Evolutionary conservation across 148 eudicot species (phyloP).

Genomic region (Dysphania ambrosioides): DNA sequence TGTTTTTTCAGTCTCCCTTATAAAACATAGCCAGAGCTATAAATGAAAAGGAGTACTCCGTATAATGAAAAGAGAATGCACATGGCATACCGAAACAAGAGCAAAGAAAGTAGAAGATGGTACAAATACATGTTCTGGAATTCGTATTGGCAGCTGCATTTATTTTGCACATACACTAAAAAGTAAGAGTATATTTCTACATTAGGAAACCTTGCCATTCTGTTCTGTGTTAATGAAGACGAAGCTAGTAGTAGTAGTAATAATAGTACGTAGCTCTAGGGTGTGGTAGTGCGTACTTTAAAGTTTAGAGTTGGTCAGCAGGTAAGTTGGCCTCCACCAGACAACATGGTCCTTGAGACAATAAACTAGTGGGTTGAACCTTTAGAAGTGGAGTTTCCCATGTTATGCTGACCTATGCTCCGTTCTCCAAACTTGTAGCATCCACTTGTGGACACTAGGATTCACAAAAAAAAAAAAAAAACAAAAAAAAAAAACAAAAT

Average conservation of each 20-base stretch:
- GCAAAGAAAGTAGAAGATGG: background rate
- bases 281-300: background rate
- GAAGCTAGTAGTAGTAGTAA: background rate
- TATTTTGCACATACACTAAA: conserved; percentile 21
- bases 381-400: conserved; percentile 15
- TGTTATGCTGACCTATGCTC: conserved; percentile 15
- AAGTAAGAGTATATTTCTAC: conserved; percentile 6
- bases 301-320: conserved; percentile 17
- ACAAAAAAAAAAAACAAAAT: no score
- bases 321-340: conserved; percentile 31
- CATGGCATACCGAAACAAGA: conserved; percentile 21
- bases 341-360: conserved; percentile 20
- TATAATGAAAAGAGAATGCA: no score
- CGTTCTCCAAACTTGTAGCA: background rate
- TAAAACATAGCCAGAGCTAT: background rate
- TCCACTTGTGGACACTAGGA: background rate
- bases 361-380: conserved; percentile 9
- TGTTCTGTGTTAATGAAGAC: background rate
- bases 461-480: no score
- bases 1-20: no score
- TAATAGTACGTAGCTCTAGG: background rate
- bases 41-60: background rate
- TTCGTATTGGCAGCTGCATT: conserved; percentile 10
- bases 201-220: conserved; percentile 11
- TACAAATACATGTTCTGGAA: conserved; percentile 7